Evolutionary conservation across 2,329 filamentous ascomycete species (phyloP).

Genomic region (Tothia fuscella): DNA sequence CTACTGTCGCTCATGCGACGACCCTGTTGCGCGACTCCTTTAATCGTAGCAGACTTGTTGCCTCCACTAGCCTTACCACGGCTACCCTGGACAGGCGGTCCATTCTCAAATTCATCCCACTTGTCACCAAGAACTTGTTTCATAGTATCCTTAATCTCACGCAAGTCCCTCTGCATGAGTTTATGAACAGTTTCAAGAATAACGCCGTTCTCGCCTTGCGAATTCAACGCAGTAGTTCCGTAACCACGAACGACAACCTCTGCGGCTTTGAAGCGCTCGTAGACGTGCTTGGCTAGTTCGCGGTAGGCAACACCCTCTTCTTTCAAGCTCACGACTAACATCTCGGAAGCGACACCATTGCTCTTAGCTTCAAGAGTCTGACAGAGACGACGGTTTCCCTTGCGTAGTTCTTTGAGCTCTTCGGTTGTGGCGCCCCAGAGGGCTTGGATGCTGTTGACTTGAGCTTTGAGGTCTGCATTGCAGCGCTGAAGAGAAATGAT

Average conservation of each 20-base stretch:
- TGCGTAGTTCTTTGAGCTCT: not conserved
- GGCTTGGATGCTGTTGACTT: not conserved
- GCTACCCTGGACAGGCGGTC: too few relatives aligned
- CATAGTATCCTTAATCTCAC: not conserved
- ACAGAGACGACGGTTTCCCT: too few relatives aligned
- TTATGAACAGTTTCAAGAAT: not conserved
- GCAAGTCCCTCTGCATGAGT: not conserved
- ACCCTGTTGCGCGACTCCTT: too few relatives aligned
- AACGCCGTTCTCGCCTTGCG: not conserved
- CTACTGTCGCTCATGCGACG: too few relatives aligned
- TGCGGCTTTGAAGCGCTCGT: not conserved
- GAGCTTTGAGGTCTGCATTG: not conserved
- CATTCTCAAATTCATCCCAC: not conserved
- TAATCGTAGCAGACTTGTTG: too few relatives aligned
- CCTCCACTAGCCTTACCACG: too few relatives aligned
- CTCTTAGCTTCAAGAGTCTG: not conserved
- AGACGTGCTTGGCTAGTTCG: conserved; percentile 1
- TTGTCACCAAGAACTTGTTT: conserved; percentile 1
- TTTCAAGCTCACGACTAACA: not conserved
- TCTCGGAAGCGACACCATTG: not conserved
- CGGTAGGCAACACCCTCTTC: not conserved
- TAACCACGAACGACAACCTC: not conserved
- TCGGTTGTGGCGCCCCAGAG: conserved; percentile 1
- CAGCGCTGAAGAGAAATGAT: not conserved
- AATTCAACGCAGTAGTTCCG: not conserved